These are phyloP conservation scores for Mycena vulgaris DNA, from an alignment of 768 basidiomycete genomes.

Conservation along the genomic window DNA sequence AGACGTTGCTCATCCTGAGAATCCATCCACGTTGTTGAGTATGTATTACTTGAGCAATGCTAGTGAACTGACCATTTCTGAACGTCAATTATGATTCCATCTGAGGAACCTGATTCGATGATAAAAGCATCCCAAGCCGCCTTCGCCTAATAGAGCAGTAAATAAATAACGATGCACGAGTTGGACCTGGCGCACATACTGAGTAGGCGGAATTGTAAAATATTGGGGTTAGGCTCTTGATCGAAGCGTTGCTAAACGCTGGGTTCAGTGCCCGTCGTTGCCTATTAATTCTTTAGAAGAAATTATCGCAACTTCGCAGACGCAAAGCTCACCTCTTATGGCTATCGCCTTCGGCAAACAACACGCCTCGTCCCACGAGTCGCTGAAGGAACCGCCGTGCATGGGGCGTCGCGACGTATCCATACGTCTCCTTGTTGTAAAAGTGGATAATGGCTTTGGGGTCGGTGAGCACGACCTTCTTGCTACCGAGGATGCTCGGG, in stretches of 20 bases:
- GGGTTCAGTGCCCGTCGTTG: constrained; percentile 24
- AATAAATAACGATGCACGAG: not conserved
- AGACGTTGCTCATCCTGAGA: constrained; percentile 31
- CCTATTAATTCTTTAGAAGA: not conserved
- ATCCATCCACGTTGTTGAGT: no score
- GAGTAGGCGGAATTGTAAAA: constrained; percentile 27
- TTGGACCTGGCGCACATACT: not conserved
- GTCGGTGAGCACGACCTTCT: constrained; percentile 57
- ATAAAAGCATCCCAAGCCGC: constrained; percentile 21
- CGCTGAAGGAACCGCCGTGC: constrained; percentile 42
- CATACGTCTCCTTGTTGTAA: constrained; percentile 64
- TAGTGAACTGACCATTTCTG: constrained; percentile 17
- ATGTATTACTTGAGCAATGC: not conserved
- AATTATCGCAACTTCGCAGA: not conserved
- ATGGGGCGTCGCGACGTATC: constrained; percentile 54
- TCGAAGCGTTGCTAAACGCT: constrained; percentile 7
- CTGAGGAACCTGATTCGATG: not conserved
- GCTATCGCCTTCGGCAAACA: constrained; percentile 53
- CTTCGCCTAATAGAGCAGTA: constrained; percentile 10
- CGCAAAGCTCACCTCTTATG: constrained; percentile 43
- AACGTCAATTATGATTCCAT: constrained; percentile 21
- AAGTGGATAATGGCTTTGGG: constrained; percentile 66
- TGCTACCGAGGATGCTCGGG: constrained; percentile 54
- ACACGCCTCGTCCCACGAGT: constrained; percentile 48
- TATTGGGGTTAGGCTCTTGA: constrained; percentile 16